Evolutionary conservation across 2,329 filamentous ascomycete species (phyloP).

Genomic region (Dothideomycetidae sp.): DNA sequence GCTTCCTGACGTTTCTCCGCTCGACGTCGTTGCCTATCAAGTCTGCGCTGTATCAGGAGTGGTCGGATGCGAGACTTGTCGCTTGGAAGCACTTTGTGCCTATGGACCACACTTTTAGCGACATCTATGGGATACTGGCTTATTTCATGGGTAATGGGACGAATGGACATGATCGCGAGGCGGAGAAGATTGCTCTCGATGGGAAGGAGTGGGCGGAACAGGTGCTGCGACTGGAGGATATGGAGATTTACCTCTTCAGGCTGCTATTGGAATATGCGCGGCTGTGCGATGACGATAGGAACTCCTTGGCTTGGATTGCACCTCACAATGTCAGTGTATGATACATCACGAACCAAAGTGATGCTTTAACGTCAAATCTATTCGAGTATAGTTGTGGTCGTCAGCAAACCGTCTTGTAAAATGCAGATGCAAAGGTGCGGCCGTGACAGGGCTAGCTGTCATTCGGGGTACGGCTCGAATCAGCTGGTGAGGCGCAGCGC

Average conservation of each 20-base stretch:
- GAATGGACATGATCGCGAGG: constrained; percentile 10
- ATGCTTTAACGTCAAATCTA: no score
- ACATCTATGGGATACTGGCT: constrained; percentile 19
- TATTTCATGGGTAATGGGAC: constrained; percentile 12
- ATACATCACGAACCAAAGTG: no score
- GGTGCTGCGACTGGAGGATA: constrained; percentile 22
- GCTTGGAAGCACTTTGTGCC: constrained; percentile 26
- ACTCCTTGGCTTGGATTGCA: constrained; percentile 18
- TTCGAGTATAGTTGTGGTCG: no score
- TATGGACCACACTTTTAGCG: constrained; percentile 18
- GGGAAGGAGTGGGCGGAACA: constrained; percentile 12
- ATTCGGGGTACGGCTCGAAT: no score
- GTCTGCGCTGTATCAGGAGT: constrained; percentile 24
- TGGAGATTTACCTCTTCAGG: constrained; percentile 68
- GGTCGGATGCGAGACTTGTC: constrained; percentile 24
- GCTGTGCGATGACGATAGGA: constrained; percentile 47
- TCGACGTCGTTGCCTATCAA: constrained; percentile 20
- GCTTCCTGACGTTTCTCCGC: constrained; percentile 20
- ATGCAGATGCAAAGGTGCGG: no score
- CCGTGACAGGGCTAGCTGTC: no score
- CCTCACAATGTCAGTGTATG: no score
- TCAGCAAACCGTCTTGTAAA: no score
- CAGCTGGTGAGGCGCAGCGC: no score
- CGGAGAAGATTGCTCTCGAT: constrained; percentile 14
- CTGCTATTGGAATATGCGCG: constrained; percentile 65